A percentile compares a stretch with the other conserved stretches of the same genome.
Evolutionary conservation across 2,329 filamentous ascomycete genomes (phyloP).

Genomic region (Seiridium unicorne): DNA sequence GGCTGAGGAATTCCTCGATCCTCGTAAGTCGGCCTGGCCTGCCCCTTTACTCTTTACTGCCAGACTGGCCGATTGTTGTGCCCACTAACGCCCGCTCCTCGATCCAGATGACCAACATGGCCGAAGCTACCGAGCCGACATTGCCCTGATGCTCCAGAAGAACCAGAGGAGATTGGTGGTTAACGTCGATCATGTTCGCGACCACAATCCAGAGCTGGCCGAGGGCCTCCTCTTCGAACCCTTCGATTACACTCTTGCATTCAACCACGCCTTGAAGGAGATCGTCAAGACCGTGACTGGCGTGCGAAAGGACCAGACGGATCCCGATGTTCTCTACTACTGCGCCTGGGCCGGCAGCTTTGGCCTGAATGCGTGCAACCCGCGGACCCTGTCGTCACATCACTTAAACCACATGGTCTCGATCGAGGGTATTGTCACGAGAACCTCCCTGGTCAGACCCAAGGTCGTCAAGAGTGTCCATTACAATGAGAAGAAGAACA

Average conservation of each 20-base stretch:
- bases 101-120: conserved; percentile 49
- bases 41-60: neutral
- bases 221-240: conserved; percentile 76
- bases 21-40: conserved; percentile 57
- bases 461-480: conserved; percentile 99
- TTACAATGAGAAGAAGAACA: conserved; percentile 83
- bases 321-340: conserved; percentile 84
- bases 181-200: conserved; percentile 86
- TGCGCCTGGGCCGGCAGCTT: conserved; percentile 97
- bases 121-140: conserved; percentile 83
- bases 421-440: conserved; percentile 94
- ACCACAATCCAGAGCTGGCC: conserved; percentile 82
- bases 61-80: conserved; percentile 6
- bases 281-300: conserved; percentile 79
- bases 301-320: conserved; percentile 71
- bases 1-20: conserved; percentile 92
- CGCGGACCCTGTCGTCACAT: conserved; percentile 82
- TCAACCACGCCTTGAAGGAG: conserved; percentile 86
- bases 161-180: conserved; percentile 65
- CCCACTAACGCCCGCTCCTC: conserved; percentile 20
- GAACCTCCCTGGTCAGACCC: conserved; percentile 90
- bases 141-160: conserved; percentile 73
- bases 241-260: conserved; percentile 85
- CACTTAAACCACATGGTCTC: conserved; percentile 97
- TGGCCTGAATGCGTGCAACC: conserved; percentile 91